Evolutionary conservation across 2,329 filamentous ascomycete genomes (phyloP).

Genomic region (Juglanconis sp.): DNA sequence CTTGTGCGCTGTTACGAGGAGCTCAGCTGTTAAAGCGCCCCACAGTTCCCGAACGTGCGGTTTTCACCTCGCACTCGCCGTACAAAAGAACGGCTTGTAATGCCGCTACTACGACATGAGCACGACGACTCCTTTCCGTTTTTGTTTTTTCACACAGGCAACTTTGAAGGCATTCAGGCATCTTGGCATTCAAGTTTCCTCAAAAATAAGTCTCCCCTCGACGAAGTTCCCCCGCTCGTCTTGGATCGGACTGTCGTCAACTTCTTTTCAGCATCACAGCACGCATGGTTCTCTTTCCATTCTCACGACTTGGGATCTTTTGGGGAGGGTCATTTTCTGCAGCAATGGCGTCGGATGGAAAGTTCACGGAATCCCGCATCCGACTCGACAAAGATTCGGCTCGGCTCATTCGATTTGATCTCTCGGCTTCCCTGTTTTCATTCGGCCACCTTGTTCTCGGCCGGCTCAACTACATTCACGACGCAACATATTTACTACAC

Average conservation of each 20-base stretch:
- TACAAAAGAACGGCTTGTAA: background rate
- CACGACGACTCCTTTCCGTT: no score
- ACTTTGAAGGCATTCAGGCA: no score
- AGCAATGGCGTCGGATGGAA: background rate
- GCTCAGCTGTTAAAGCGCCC: background rate
- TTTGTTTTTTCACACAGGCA: no score
- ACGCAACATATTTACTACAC: background rate
- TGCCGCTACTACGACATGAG: background rate
- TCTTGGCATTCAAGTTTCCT: no score
- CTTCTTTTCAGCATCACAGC: background rate
- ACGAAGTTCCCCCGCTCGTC: no score
- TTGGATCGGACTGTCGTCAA: background rate
- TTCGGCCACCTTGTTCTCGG: background rate
- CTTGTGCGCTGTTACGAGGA: constrained; percentile 40
- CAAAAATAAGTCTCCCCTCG: no score
- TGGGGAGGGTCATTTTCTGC: background rate
- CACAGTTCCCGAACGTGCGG: background rate
- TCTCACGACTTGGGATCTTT: background rate
- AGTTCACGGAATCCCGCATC: background rate
- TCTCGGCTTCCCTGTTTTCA: background rate
- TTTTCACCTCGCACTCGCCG: background rate
- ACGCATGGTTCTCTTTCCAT: background rate
- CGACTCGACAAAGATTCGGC: background rate
- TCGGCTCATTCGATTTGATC: background rate
- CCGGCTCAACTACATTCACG: background rate